Base-by-base conservation (phyloP, 1,284 basidiomycete species). In the Cerioporus squamosus region DNA sequence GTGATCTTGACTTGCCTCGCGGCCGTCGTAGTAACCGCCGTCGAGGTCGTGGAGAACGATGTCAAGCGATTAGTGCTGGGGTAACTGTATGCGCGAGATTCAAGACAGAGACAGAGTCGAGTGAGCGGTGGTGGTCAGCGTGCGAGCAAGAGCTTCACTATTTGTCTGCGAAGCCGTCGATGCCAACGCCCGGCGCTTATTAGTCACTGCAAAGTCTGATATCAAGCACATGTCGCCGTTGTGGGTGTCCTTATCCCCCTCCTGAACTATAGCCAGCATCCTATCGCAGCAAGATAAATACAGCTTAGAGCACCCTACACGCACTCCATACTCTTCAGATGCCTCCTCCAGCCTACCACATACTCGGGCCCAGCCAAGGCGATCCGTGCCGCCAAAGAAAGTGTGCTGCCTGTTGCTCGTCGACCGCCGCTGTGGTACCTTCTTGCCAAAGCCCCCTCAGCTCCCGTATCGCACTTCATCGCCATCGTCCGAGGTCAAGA, bases 1-100 rank as follows among this genome's bases (percentile, higher is more conserved):
- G 59, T 61, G 33, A 36, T 36, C 33, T 36, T 36, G 33, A 36
- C 33, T 36, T 56, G 70, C 72, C 70, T 71, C 67, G 71, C 67
- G 66, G 70, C 68, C 45, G 63, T 44, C 40, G 60, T 50, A 38
- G 44, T 33, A 38, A 54, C 45, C 51, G 51, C 36, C 36, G 38
- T 42, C 20, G 49, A 22, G 33, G 44, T 39, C 22, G 42, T 48
- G 12, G 31, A 23, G 56, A 33, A 33, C 55, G 51, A 58, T 51
- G 62, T 53, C 50, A 46, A 42, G 53, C 40, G 29, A 53, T 57
- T 56, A 59, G 57, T 23, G 38, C 26, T 51, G 45, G 26, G 48
- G 57, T 20, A 57, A 57, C 33, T 61, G 57, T 61, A 64, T 61
- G 59, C 54, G 46, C 46, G 44, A 29, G 20, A 42, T 4, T 18